Evolutionary conservation across 1,139 yeast genomes (phyloP), one percentile per base, ranked within the genome.

Genomic region (Candida mesenterica): DNA sequence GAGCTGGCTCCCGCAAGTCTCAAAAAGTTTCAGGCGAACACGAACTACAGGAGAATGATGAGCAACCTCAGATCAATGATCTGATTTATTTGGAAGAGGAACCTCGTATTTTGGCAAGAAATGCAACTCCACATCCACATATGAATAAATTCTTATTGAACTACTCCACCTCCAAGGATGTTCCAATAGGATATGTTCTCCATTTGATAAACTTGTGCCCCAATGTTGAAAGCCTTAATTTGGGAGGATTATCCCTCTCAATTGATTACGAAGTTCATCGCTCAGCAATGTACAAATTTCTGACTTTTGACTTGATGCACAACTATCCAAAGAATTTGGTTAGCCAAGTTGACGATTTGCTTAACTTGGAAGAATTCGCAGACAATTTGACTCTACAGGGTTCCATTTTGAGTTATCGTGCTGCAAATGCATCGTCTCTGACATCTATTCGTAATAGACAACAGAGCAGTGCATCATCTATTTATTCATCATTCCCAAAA

Each of bases 181-280:
- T 84, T 4, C 94, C 94, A 1, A 61, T 80, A 31, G 94, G 92
- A 0, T 75, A 77, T 47, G 49, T 83, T 5, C 53, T 83, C 20
- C 88, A 82, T 53, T 50, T 83, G 30, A 52, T 84, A 27, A 69
- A 69, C 27, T 57, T 74, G 25, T 83, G 94, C 49, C 78, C 78
- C 5, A 79, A 81, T 44, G 49, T 83, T 28, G 57, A 52, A 7
- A 50, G 59, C 6, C 48, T 83, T 15, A 66, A 82, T 45, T 53
- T 84, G 15, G 78, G 76, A n/a, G 71, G 71, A 33, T 46, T 83
- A 15, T 68, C 78, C 1, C 54, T 82, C 13, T 77, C 82, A 12
- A 59, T 65, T 15, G 94, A 84, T 57, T 82, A 78, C 48, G 72
- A 73, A 44, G 65, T 82, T 28, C 41, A 37, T 24, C 34, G 43